Percentiles rank a stretch among this genome's conserved stretches.
phyloP scores from a whole-genome alignment of 257 asterid genomes.

The Fraxinus americana region DNA sequence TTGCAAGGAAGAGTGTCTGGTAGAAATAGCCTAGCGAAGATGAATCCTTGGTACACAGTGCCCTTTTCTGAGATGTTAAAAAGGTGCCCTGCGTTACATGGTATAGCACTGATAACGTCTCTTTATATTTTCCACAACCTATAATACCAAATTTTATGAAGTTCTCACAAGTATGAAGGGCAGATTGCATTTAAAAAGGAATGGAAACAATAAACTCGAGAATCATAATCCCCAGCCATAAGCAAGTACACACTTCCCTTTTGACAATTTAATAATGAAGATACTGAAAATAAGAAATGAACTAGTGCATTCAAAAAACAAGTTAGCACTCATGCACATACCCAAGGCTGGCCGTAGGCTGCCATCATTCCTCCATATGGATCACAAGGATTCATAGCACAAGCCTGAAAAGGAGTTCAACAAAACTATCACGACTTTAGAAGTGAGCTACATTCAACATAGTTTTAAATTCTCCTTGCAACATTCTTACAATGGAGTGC shows the following conservation, averaged over 20 bases:
- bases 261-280: slow-evolving; percentile 9
- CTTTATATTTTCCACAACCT: background rate
- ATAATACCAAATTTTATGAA: background rate
- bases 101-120: background rate
- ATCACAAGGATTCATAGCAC: slow-evolving; percentile 59
- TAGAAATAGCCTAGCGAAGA: background rate
- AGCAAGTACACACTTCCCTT: background rate
- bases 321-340: slow-evolving; percentile 29
- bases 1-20: background rate
- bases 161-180: background rate
- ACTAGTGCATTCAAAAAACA: background rate
- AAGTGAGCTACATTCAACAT: slow-evolving; percentile 3
- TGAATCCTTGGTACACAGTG: background rate
- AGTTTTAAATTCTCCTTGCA: background rate
- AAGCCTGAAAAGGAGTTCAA: slow-evolving; percentile 46
- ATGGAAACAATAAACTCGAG: background rate
- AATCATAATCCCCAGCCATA: background rate
- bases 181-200: background rate
- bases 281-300: slow-evolving; percentile 6
- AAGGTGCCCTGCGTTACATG: background rate
- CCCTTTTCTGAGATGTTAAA: background rate
- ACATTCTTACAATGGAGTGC: slow-evolving; percentile 70
- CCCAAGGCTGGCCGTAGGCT: slow-evolving; percentile 80
- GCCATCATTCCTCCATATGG: slow-evolving; percentile 76
- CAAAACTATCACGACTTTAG: slow-evolving; percentile 2